Conservation (phyloP, 495 filamentous ascomycete genomes). For the Articulospora tetracladia region DNA sequence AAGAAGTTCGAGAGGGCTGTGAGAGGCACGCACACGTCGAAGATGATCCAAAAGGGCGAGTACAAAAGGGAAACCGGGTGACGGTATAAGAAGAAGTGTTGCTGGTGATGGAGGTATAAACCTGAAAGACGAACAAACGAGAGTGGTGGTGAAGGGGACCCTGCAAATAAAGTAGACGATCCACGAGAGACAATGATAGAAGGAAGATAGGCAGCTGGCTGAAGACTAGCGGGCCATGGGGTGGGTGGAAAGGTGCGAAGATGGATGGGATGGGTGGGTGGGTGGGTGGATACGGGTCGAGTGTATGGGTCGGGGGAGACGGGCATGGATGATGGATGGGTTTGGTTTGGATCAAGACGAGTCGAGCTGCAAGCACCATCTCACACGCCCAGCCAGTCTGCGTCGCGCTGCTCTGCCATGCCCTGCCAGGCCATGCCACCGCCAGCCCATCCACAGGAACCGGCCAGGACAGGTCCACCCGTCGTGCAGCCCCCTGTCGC, state of each 20-base stretch:
- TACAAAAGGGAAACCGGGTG: constrained; percentile 25
- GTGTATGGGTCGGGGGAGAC: constrained; percentile 9
- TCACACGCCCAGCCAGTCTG: neutral
- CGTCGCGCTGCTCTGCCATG: too few relatives aligned
- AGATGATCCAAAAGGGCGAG: constrained; percentile 19
- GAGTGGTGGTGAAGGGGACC: constrained; percentile 26
- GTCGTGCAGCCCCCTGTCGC: neutral
- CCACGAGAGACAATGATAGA: constrained; percentile 19
- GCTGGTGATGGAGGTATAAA: constrained; percentile 18
- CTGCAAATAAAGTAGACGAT: constrained; percentile 25
- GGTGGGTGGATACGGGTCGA: constrained; percentile 17
- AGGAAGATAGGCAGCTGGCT: constrained; percentile 18
- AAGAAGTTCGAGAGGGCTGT: constrained; percentile 22
- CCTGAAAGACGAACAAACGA: constrained; percentile 20
- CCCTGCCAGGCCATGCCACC: too few relatives aligned
- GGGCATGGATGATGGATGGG: constrained; percentile 21
- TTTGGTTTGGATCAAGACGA: constrained; percentile 5
- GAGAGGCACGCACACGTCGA: constrained; percentile 24
- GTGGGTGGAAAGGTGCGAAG: constrained; percentile 19
- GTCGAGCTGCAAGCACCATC: too few relatives aligned
- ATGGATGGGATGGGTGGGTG: neutral
- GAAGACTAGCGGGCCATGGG: constrained; percentile 10
- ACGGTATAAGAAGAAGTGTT: constrained; percentile 26
- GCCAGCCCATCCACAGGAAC: neutral
- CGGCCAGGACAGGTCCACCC: neutral